phyloP scores from a whole-genome alignment of 2,329 filamentous ascomycete genomes.

The Chrysosporium queenslandicum region DNA sequence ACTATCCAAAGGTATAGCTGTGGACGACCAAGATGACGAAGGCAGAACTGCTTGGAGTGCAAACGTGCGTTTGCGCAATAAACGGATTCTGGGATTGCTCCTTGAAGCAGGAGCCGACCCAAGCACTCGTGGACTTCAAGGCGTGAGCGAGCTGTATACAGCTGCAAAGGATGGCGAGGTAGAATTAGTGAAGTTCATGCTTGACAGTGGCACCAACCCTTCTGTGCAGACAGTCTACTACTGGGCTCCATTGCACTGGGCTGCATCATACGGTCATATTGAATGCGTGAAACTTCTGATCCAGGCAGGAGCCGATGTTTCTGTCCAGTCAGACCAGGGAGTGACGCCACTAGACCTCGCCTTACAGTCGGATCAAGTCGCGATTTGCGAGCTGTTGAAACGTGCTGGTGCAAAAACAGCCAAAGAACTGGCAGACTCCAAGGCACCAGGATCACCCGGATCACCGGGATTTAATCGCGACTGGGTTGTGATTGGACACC shows the following conservation, averaged over 20 bases:
- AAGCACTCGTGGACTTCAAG: not conserved
- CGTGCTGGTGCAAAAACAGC: not conserved
- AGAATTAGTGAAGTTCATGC: not conserved
- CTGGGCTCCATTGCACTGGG: not conserved
- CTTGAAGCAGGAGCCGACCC: not conserved
- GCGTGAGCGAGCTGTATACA: not conserved
- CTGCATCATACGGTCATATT: not conserved
- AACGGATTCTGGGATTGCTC: not conserved
- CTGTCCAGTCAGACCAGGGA: not conserved
- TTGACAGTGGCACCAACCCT: not conserved
- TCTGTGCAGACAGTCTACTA: not conserved
- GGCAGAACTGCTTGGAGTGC: not conserved
- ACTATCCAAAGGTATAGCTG: not conserved
- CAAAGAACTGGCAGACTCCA: not conserved
- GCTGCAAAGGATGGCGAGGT: not conserved
- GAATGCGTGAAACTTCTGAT: not conserved
- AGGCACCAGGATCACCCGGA: too few relatives aligned
- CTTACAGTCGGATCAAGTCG: not conserved
- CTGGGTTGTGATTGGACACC: not conserved
- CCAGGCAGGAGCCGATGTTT: slow-evolving; percentile 2
- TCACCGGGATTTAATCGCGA: not conserved
- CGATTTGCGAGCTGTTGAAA: not conserved
- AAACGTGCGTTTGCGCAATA: not conserved
- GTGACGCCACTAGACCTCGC: not conserved
- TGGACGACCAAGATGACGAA: not conserved